phyloP scores from a whole-genome alignment of 2,329 filamentous ascomycete species.

The Penicillium sp. region DNA sequence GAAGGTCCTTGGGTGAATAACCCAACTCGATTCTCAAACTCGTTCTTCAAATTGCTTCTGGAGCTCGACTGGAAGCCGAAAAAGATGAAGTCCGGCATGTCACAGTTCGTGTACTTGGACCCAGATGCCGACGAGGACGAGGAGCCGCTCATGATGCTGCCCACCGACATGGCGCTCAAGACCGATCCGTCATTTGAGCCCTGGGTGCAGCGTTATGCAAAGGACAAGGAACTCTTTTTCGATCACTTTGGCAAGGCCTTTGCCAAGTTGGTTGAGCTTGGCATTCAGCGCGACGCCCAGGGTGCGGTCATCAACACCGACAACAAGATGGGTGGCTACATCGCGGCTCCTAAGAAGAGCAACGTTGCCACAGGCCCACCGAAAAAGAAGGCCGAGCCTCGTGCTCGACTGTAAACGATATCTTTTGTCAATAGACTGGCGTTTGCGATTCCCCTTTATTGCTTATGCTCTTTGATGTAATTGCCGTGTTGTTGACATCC shows the following conservation, averaged over 20 bases:
- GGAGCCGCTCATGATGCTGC: conserved; percentile 60
- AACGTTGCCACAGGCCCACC: conserved; percentile 27
- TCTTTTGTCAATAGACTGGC: not conserved
- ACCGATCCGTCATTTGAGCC: conserved; percentile 49
- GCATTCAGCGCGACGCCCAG: conserved; percentile 50
- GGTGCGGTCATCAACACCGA: conserved; percentile 53
- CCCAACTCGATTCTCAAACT: conserved; percentile 55
- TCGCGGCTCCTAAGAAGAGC: conserved; percentile 54
- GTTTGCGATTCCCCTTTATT: conserved; percentile 8
- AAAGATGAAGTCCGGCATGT: conserved; percentile 48
- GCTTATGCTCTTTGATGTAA: conserved; percentile 7
- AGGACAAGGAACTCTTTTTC: conserved; percentile 58
- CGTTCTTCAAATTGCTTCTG: conserved; percentile 52
- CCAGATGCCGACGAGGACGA: conserved; percentile 47
- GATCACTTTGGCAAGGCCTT: conserved; percentile 55
- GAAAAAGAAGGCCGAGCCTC: conserved; percentile 16
- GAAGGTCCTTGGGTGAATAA: conserved; percentile 56
- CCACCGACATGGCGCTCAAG: conserved; percentile 56
- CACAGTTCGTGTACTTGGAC: conserved; percentile 56
- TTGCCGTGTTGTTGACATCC: conserved; percentile 18
- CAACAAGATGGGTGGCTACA: conserved; percentile 53
- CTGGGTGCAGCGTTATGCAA: conserved; percentile 56
- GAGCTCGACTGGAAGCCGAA: conserved; percentile 52
- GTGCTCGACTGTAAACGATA: conserved; percentile 24
- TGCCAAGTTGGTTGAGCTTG: conserved; percentile 56